These are phyloP conservation scores for Aspergillus biplanus DNA, from an alignment of 495 filamentous ascomycete species.

Conservation along the genomic window DNA sequence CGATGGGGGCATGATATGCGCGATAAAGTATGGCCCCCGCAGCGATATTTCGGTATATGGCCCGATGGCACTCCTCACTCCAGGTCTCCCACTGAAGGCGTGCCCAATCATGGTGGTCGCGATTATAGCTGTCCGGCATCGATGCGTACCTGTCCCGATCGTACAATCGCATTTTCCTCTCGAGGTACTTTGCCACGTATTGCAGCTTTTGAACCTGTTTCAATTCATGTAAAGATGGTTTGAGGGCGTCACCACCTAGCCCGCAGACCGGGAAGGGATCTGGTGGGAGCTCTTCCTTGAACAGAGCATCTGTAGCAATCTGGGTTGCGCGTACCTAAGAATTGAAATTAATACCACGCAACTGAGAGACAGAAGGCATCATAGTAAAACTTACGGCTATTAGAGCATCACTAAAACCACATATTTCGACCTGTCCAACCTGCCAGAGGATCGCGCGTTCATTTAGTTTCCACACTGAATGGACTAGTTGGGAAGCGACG, in stretches of 20 bases:
- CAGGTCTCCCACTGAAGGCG: neutral
- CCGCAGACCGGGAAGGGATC: slow-evolving; percentile 1
- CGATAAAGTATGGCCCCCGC: slow-evolving; percentile 10
- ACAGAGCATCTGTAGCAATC: slow-evolving; percentile 8
- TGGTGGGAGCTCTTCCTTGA: slow-evolving; percentile 13
- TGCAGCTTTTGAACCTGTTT: neutral
- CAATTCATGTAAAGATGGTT: neutral
- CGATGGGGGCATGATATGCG: slow-evolving; percentile 4
- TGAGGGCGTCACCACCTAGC: neutral
- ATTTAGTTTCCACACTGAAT: neutral
- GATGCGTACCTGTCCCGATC: neutral
- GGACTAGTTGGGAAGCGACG: neutral
- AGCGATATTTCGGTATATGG: slow-evolving; percentile 13
- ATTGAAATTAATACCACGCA: neutral
- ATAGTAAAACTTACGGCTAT: slow-evolving; percentile 2
- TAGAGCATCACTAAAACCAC: slow-evolving; percentile 11
- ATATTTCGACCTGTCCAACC: neutral
- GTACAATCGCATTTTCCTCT: too few species aligned
- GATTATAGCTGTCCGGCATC: neutral
- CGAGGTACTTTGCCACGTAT: neutral
- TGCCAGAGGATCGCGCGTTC: slow-evolving; percentile 11
- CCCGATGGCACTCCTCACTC: slow-evolving; percentile 5
- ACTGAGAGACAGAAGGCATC: neutral
- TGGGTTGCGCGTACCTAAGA: slow-evolving; percentile 12
- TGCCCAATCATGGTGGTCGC: neutral